Base-by-base conservation (phyloP, 2,329 filamentous ascomycete species). In the Ascochyta clinopodiicola region DNA sequence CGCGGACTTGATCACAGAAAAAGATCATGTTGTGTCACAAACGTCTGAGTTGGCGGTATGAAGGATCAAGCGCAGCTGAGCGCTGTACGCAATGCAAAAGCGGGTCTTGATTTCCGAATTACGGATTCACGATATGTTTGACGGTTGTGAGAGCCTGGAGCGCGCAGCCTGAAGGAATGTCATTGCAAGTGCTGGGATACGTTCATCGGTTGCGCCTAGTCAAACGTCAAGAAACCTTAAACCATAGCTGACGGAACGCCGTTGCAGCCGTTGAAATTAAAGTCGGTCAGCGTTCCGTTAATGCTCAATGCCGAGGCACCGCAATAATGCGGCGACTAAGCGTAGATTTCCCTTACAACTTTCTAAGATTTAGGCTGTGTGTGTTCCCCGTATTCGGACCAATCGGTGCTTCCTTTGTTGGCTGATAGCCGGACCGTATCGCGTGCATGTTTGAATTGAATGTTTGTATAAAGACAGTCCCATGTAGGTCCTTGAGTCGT, bases 181-280 rank as follows among this genome's bases (percentile, higher is more conserved):
- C 19, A 50, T 48, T 47, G 25, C 39, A 12, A 17, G 32, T 35
- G 32, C 59, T 59, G 42, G 58, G 54, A 66, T 61, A 53, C 22
- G 12, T 42, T 45, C 40, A 27, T 68, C 59, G 63, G 46, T 46
- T 63, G 49, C 56, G 25, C 46, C 25, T 61, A 59, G 60, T 50
- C 51, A 61, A 65, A 65, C 59, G 58, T 65, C 59, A 62, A 48
- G 35, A 45, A 56, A 61, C 42, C 51, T 57, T 61, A 52, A 52
- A 44, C 12, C 8, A 43, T 40, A 48, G 40, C 45, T 51, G 50
- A 34, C 36, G 40, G 49, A 57, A 42, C 22, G 52, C 39, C 46
- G 50, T 51, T 54, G 52, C 34, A 34, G 36, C 54, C 50, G 55
- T 57, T 64, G 52, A 63, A 13, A 64, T 67, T 61, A 57, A 51